Percentiles rank a stretch among this genome's conserved stretches.
Conservation (phyloP, 2,329 filamentous ascomycete genomes). For the Plenodomus lindquistii region DNA sequence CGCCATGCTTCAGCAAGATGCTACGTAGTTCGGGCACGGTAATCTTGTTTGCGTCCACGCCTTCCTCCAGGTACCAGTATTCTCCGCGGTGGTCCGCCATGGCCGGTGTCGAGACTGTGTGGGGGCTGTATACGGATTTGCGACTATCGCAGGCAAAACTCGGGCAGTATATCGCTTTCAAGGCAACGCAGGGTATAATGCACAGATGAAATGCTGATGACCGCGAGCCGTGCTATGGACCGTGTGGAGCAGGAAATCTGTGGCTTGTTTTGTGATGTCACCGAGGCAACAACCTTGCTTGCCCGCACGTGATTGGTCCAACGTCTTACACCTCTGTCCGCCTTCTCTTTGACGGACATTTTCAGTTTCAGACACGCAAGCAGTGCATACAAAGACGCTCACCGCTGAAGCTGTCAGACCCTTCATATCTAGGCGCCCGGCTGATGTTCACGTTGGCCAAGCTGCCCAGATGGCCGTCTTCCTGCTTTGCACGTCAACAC, state of each 20-base stretch:
- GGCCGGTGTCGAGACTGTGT: not conserved
- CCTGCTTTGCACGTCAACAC: too few relatives aligned
- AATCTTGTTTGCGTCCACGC: constrained; percentile 80
- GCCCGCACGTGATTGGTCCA: not conserved
- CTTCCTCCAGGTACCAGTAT: constrained; percentile 74
- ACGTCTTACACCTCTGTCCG: not conserved
- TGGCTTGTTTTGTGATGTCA: constrained; percentile 28
- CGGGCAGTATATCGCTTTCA: not conserved
- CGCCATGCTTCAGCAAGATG: constrained; percentile 85
- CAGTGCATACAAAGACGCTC: not conserved
- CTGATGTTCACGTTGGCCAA: too few relatives aligned
- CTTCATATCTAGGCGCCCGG: too few relatives aligned
- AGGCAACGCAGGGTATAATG: not conserved
- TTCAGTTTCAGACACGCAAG: not conserved
- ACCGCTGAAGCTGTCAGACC: not conserved
- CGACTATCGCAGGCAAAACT: not conserved
- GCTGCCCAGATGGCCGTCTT: too few relatives aligned
- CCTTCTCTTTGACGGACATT: not conserved
- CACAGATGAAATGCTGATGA: constrained; percentile 1
- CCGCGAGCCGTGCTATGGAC: constrained; percentile 1
- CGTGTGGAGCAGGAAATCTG: constrained; percentile 10
- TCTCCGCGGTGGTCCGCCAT: constrained; percentile 43
- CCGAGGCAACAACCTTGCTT: constrained; percentile 15
- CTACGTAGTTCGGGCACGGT: constrained; percentile 88
- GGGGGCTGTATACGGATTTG: not conserved